Percentiles rank a stretch among this genome's conserved stretches.
Evolutionary conservation across 768 basidiomycete genomes (phyloP).

Genomic region (Termitomyces sp.): DNA sequence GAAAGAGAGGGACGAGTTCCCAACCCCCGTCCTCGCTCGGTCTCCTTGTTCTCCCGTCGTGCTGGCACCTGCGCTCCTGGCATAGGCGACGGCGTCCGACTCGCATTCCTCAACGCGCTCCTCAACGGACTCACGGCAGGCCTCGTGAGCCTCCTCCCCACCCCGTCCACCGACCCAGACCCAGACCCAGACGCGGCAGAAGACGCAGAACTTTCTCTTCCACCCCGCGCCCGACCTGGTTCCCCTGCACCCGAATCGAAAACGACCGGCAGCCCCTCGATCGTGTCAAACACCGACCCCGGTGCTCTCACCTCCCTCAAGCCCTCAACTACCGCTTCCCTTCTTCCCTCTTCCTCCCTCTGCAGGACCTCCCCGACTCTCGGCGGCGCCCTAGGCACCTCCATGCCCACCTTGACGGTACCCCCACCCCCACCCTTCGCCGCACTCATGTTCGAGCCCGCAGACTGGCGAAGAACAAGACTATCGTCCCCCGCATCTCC

Average conservation of each 20-base stretch:
- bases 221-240: background rate
- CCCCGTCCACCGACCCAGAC: background rate
- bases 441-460: background rate
- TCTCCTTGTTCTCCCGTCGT: background rate
- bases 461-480: background rate
- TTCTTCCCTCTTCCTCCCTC: background rate
- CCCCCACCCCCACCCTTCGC: background rate
- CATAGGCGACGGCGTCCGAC: conserved; percentile 44
- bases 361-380: conserved; percentile 26
- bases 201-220: background rate
- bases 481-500: background rate
- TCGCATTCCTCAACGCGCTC: conserved; percentile 56
- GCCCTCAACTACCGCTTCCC: background rate
- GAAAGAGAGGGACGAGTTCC: conserved; percentile 2
- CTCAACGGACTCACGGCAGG: conserved; percentile 47
- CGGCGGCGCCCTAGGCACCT: conserved; percentile 43
- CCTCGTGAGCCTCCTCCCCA: conserved; percentile 4
- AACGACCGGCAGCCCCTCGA: background rate
- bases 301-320: conserved; percentile 25
- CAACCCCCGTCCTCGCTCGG: conserved; percentile 17
- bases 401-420: conserved; percentile 17
- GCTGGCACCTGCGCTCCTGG: conserved; percentile 1
- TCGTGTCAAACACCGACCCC: conserved; percentile 28
- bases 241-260: background rate
- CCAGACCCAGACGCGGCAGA: background rate